Evolutionary conservation across 768 basidiomycete genomes (phyloP), one percentile per base, ranked within the genome.

Genomic region (Boletus rubroflammeus): DNA sequence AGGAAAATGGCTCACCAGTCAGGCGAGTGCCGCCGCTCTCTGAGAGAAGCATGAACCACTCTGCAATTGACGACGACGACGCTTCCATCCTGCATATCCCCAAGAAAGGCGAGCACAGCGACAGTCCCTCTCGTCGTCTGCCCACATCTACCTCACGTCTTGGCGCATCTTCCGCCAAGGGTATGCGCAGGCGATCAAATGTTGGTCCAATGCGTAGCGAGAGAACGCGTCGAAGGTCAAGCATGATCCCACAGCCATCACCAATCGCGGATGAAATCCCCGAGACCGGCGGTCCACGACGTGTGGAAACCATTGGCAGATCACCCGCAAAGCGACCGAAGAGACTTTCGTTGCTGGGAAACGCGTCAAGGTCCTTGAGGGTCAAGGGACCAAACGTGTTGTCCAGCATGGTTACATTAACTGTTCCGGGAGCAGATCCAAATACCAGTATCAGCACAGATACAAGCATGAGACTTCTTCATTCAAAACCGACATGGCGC

Each of bases 201-300:
- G 80, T 90, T 53, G 91, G 90, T 5, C 80, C 86, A n/a, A 63
- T 84, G 67, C 83, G 91, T 34, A 78, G 73, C 55, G 91, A 93
- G 68, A 89, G 88, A 68, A 72, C 73, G 14, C 76, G 89, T 55
- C 76, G 91, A 54, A 79, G 90, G 53, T 91, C 90, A 36, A 93
- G 91, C 64, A 71, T 90, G 76, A 88, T 93, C 56, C 86, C 86
- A n/a, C 81, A 83, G 57, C 77, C 82, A 46, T 79, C 82, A 15
- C 75, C 78, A n/a, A 72, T 66, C 40, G 66, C 65, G 25, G 73
- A 68, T 32, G 79, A 80, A 25, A 63, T 65, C 7, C 34, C 51
- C 15, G 62, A 75, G 55, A 67, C 60, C 34, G 49, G 48, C 17
- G 73, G 72, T 26, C 60, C 73, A 61, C 64, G 81, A 56, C 72